phyloP scores from a whole-genome alignment of 2,329 filamentous ascomycete genomes.

The Diaporthe amygdali region DNA sequence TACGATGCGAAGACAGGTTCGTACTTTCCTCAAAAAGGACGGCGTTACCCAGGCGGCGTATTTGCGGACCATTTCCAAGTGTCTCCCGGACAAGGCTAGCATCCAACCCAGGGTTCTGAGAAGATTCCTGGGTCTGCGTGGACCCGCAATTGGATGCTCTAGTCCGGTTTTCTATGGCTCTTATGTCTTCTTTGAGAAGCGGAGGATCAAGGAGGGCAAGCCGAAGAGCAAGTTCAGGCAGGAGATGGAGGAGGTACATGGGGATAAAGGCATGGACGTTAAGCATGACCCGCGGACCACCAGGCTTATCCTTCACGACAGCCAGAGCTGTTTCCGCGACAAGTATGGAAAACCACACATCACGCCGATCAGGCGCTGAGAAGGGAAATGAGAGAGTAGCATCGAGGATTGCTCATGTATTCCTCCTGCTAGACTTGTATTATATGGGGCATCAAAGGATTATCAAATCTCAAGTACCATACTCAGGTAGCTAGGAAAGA shows the following conservation, averaged over 20 bases:
- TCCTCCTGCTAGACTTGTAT: neutral
- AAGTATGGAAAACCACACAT: neutral
- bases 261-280: neutral
- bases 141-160: constrained; percentile 49
- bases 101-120: constrained; percentile 45
- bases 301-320: neutral
- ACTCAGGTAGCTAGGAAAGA: no score
- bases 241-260: constrained; percentile 49
- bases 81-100: constrained; percentile 40
- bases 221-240: constrained; percentile 54
- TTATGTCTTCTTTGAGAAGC: constrained; percentile 67
- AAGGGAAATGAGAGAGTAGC: neutral
- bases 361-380: neutral
- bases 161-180: constrained; percentile 55
- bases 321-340: neutral
- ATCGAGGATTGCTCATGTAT: neutral
- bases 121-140: constrained; percentile 55
- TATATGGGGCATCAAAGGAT: neutral
- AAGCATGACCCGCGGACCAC: neutral
- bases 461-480: no score
- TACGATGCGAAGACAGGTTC: constrained; percentile 61
- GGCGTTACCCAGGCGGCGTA: constrained; percentile 57
- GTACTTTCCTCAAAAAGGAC: constrained; percentile 49
- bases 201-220: constrained; percentile 55
- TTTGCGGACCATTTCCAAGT: constrained; percentile 46